Conservation (phyloP, 495 filamentous ascomycete species). For the Trichodelitschia bisporula region DNA sequence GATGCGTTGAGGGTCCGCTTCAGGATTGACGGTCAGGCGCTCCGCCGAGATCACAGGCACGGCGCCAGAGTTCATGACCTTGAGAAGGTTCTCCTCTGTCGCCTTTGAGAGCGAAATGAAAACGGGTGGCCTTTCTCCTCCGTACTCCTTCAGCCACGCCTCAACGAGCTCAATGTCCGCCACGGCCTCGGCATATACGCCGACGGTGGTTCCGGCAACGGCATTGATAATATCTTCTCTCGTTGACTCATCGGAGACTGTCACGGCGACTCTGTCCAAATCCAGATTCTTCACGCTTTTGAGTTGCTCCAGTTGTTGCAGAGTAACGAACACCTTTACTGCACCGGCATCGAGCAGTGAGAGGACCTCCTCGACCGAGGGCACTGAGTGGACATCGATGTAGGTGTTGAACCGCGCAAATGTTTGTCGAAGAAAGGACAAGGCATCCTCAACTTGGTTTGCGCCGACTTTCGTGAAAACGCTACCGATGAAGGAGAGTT, state of each 20-base stretch:
- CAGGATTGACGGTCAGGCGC: slow-evolving; percentile 33
- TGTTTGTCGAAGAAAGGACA: slow-evolving; percentile 41
- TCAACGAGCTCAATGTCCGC: slow-evolving; percentile 19
- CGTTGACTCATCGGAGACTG: slow-evolving; percentile 10
- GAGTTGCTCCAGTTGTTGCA: slow-evolving; percentile 30
- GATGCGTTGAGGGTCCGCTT: slow-evolving; percentile 27
- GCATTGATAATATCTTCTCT: slow-evolving; percentile 27
- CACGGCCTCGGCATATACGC: slow-evolving; percentile 16
- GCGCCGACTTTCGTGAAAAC: slow-evolving; percentile 43
- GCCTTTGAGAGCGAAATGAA: slow-evolving; percentile 19
- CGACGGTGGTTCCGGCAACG: slow-evolving; percentile 23
- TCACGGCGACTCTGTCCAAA: slow-evolving; percentile 13
- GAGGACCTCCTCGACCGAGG: slow-evolving; percentile 42
- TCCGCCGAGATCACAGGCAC: slow-evolving; percentile 58
- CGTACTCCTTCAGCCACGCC: slow-evolving; percentile 20
- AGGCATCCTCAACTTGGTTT: slow-evolving; percentile 30
- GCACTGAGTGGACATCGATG: slow-evolving; percentile 50
- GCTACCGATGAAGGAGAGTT: slow-evolving; percentile 53
- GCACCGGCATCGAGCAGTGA: slow-evolving; percentile 69
- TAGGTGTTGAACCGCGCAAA: slow-evolving; percentile 41
- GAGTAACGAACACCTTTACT: slow-evolving; percentile 57
- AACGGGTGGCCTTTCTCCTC: slow-evolving; percentile 18
- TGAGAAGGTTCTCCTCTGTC: slow-evolving; percentile 10
- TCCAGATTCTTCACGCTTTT: slow-evolving; percentile 28
- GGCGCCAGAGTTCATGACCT: slow-evolving; percentile 29